Base-by-base conservation (phyloP, 2,329 filamentous ascomycete genomes). In the Chaetomium sp. region DNA sequence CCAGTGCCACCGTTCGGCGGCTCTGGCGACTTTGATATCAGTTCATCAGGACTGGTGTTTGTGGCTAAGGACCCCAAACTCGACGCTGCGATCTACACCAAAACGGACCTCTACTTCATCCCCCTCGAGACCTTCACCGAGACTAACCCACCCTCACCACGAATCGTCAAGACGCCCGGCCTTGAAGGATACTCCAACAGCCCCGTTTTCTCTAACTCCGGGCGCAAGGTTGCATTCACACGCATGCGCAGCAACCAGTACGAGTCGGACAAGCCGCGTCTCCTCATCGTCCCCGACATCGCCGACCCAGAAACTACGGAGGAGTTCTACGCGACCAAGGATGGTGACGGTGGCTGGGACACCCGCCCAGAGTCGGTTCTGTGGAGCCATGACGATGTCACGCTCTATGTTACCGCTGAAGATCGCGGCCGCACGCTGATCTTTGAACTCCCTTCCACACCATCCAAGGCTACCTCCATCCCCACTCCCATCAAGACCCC, bases 1-100 rank as follows among this genome's bases (percentile, higher is more conserved):
- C 91, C 88, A 0, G 82, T 91, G 14, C 84, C 80, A 49, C 86
- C 89, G 0, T 95, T 95, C 64, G 91, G 91, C 3, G 89, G 87
- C 19, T 74, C 82, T 0, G 81, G 83, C n/a, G 86, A 95, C 69
- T 96, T 91, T 65, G 89, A 95, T 65, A 80, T 92, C 56, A 79
- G 83, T 56, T 71, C 73, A 35, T 70, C 75, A 45, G 87, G 86
- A 0, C 77, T 92, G 52, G 81, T 85, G 6, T 91, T 91, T 65
- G 81, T 90, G 8, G 80, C 88, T 7, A 89, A 89, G 62, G 88
- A 91, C 64, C 87, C 87, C 0, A 74, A 81, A 9, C 70, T 90
- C 33, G 83, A 87, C 64, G 83, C 81, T 3, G 88, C 88, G 0
- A 79, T 87, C 55, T 83, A 88, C 69, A 95, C 90, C 5, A 92